Evolutionary conservation across 257 asterid species (phyloP), one percentile per base, ranked within the genome.

Genomic region (Apocynum venetum): DNA sequence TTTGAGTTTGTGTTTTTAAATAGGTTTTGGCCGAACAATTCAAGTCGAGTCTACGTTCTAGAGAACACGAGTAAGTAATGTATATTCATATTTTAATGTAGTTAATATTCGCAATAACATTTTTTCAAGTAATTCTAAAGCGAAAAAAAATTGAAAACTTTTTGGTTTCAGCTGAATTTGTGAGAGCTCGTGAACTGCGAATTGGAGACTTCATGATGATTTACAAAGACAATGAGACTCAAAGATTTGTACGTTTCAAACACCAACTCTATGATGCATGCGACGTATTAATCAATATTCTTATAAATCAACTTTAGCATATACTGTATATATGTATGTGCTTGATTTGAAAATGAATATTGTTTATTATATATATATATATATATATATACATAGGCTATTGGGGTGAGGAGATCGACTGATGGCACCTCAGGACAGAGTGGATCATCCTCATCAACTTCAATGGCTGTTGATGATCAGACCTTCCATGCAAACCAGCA

Each of bases 1-100:
- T 8, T 46, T 46, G 3, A 2, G 4, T 10, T 2, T 53, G 31
- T 43, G 51, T 6, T 25, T 0, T 55, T 53, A 11, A 25, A 52
- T 38, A 80, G 79, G 65, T 80, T 56, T 75, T 80, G 83, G 83
- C 65, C 70, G 20, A 80, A 80, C 48, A 75, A 80, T 48, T 1
- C 49, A 19, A 69, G 80, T 0, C 56, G 72, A 57, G 66, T 80
- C 1, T 76, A 74, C 20, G 79, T 80, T 47, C 65, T 80, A 4
- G 83, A 80, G 71, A 69, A 76, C 48, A 60, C 79, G 2, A 15
- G 83, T 69, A 38, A 79, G 73, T 67, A 6, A 25, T 53, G 13
- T 8, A 61, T 12, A 53, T 53, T 25, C 31, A 25, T 25, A 25
- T 25, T 25, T 25, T 25, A 25, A 25, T 25, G 31, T 25, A 25